phyloP scores from a whole-genome alignment of 805 yeast genomes.

The Ascoidea tarda region DNA sequence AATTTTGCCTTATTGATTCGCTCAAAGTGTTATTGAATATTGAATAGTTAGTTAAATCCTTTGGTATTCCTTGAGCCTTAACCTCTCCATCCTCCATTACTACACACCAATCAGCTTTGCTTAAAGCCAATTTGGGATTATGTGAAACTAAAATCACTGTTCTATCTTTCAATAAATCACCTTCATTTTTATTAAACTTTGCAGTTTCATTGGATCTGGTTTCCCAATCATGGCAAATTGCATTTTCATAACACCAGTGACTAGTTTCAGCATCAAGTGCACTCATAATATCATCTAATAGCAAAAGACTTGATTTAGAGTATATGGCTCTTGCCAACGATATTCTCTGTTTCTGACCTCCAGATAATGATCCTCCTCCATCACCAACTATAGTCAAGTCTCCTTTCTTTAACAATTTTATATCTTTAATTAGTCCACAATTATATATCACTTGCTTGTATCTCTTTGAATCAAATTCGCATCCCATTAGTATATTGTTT shows the following conservation, averaged over 20 bases:
- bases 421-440: constrained; percentile 79
- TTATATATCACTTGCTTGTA: constrained; percentile 74
- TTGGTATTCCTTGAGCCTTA: constrained; percentile 65
- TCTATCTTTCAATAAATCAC: constrained; percentile 73
- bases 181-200: constrained; percentile 23
- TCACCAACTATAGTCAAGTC: constrained; percentile 94
- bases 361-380: constrained; percentile 91
- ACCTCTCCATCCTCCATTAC: constrained; percentile 78
- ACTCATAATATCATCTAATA: constrained; percentile 87
- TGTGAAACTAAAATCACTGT: constrained; percentile 89
- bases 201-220: too few species aligned
- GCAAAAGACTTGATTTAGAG: constrained; percentile 66
- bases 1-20: too few species aligned
- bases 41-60: constrained; percentile 22
- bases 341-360: constrained; percentile 96
- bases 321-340: constrained; percentile 92
- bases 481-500: constrained; percentile 70
- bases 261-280: constrained; percentile 98
- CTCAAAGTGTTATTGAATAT: too few species aligned
- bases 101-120: constrained; percentile 68
- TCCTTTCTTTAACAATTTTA: constrained; percentile 77
- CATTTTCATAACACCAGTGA: constrained; percentile 80
- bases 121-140: constrained; percentile 78
- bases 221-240: constrained; percentile 27
- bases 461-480: constrained; percentile 58